A percentile compares a stretch with the other conserved stretches of the same genome.
Evolutionary conservation across 1,284 basidiomycete genomes (phyloP).

Genomic region (Ceratobasidium papillatum): DNA sequence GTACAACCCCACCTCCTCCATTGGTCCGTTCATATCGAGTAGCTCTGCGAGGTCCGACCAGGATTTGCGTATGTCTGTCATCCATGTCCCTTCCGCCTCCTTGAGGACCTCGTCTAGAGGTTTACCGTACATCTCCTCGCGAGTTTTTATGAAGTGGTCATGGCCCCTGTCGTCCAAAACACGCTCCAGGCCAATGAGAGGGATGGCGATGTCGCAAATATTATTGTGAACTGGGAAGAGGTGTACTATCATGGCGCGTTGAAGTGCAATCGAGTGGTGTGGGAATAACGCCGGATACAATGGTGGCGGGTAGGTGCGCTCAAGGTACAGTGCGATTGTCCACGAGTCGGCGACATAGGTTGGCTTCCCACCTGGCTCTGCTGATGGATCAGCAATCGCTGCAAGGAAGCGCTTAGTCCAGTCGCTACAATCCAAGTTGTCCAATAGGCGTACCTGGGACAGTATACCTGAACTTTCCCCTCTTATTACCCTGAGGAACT

Average conservation of each 20-base stretch:
- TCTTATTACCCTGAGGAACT: constrained; percentile 45
- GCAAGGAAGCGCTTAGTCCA: neutral
- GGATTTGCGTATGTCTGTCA: constrained; percentile 2
- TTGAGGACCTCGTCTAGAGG: constrained; percentile 6
- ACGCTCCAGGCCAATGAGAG: neutral
- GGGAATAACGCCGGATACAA: constrained; percentile 24
- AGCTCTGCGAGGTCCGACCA: neutral
- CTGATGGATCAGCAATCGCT: constrained; percentile 43
- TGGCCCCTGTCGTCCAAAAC: constrained; percentile 28
- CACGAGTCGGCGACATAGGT: constrained; percentile 44
- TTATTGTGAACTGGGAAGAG: neutral
- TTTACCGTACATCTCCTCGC: constrained; percentile 11
- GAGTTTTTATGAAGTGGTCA: constrained; percentile 26
- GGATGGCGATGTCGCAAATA: constrained; percentile 4
- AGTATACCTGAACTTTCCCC: constrained; percentile 41
- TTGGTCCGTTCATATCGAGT: constrained; percentile 5
- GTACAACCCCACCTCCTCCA: constrained; percentile 15
- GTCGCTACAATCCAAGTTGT: constrained; percentile 10
- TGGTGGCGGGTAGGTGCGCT: constrained; percentile 42
- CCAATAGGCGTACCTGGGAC: neutral
- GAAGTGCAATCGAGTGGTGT: constrained; percentile 11
- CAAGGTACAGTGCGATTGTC: constrained; percentile 45
- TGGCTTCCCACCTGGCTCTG: constrained; percentile 22
- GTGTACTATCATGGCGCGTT: neutral
- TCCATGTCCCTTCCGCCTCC: constrained; percentile 2